Evolutionary conservation across 257 asterid species (phyloP).

Genomic region (Fraxinus excelsior): DNA sequence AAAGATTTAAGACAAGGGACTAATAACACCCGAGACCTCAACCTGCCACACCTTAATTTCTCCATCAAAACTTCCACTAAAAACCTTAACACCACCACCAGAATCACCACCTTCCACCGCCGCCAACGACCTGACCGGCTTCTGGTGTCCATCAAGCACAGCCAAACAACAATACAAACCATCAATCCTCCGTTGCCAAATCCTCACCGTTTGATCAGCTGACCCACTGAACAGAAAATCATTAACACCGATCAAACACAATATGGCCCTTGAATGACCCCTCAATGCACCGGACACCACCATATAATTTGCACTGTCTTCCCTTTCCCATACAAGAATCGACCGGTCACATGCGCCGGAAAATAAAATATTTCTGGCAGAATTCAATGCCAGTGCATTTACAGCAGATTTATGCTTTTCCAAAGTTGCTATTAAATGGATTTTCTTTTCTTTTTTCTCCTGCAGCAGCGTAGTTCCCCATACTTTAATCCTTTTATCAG

Average conservation of each 20-base stretch:
- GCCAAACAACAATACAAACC: slow-evolving; percentile 66
- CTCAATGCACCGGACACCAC: slow-evolving; percentile 77
- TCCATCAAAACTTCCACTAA: slow-evolving; percentile 90
- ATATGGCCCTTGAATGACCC: slow-evolving; percentile 67
- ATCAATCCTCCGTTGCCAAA: slow-evolving; percentile 62
- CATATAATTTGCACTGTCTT: slow-evolving; percentile 77
- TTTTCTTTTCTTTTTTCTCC: slow-evolving; percentile 44
- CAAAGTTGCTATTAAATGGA: slow-evolving; percentile 49
- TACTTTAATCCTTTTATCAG: slow-evolving; percentile 63
- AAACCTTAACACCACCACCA: slow-evolving; percentile 51
- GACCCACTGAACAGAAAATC: slow-evolving; percentile 81
- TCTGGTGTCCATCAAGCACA: slow-evolving; percentile 68
- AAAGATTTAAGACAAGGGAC: neutral
- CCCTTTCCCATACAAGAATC: slow-evolving; percentile 92
- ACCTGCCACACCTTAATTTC: slow-evolving; percentile 77
- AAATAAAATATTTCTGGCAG: slow-evolving; percentile 65
- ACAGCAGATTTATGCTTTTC: slow-evolving; percentile 85
- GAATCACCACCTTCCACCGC: slow-evolving; percentile 31
- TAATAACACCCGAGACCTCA: slow-evolving; percentile 26
- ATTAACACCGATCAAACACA: slow-evolving; percentile 55
- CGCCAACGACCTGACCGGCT: slow-evolving; percentile 78
- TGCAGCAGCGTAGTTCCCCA: slow-evolving; percentile 32
- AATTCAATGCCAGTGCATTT: slow-evolving; percentile 63
- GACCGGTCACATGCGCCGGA: slow-evolving; percentile 90
- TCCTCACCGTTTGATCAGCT: slow-evolving; percentile 83